These are phyloP conservation scores for Amesomyces nigricolor DNA, from an alignment of 2,329 filamentous ascomycete species.

Conservation along the genomic window DNA sequence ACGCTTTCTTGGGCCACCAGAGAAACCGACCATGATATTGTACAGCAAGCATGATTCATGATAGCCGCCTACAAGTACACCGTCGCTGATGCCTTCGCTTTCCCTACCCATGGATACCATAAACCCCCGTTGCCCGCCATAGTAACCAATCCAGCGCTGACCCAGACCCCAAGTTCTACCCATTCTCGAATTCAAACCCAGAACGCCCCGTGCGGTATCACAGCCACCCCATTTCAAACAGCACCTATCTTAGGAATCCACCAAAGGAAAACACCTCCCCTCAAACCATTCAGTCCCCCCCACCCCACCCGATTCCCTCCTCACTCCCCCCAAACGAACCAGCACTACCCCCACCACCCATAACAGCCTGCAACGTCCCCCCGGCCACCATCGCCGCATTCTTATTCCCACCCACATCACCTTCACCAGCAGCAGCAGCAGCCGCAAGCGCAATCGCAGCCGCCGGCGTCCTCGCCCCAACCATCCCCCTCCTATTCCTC, in stretches of 20 bases:
- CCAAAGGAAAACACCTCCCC: neutral
- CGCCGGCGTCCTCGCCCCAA: conserved; percentile 53
- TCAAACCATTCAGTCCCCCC: neutral
- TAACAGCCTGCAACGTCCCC: too few relatives aligned
- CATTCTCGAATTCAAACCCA: too few relatives aligned
- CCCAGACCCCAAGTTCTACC: too few relatives aligned
- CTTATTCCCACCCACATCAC: neutral
- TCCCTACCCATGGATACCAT: neutral
- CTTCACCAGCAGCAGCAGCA: neutral
- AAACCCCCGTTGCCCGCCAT: too few relatives aligned
- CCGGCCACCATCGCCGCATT: too few relatives aligned
- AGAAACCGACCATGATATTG: too few relatives aligned
- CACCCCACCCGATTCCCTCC: neutral
- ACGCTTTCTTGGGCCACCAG: too few relatives aligned
- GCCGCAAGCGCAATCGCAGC: conserved; percentile 20
- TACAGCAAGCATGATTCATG: neutral
- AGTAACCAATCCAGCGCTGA: too few relatives aligned
- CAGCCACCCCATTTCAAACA: conserved; percentile 12
- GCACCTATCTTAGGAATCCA: neutral
- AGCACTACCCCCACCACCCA: too few relatives aligned
- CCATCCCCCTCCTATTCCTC: conserved; percentile 81
- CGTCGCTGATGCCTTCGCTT: neutral
- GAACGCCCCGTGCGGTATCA: neutral
- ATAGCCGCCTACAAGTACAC: neutral
- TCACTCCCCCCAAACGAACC: neutral